Conservation (phyloP, 495 filamentous ascomycete genomes). For the Margaritispora aquatica region DNA sequence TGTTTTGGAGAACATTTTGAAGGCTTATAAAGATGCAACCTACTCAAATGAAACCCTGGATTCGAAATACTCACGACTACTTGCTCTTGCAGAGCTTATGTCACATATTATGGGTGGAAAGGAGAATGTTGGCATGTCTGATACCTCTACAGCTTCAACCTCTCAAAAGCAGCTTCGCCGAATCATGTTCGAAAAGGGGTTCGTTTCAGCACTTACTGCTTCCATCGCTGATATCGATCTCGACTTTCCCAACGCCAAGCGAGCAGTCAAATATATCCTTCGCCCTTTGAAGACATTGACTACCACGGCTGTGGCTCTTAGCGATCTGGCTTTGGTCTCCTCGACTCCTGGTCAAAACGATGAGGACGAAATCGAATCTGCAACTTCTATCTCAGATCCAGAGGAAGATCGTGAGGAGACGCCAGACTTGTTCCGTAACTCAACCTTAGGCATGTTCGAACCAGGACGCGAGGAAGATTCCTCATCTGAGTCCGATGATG, state of each 20-base stretch:
- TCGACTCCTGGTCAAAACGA: conserved; percentile 60
- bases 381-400: conserved; percentile 82
- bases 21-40: conserved; percentile 86
- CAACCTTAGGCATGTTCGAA: conserved; percentile 91
- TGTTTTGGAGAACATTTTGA: conserved; percentile 86
- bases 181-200: conserved; percentile 98
- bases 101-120: conserved; percentile 81
- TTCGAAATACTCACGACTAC: conserved; percentile 76
- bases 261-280: conserved; percentile 92
- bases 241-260: conserved; percentile 86
- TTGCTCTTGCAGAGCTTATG: conserved; percentile 85
- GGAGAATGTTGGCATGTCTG: conserved; percentile 46
- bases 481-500: conserved; percentile 61
- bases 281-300: conserved; percentile 82
- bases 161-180: conserved; percentile 74
- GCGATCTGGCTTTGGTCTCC: conserved; percentile 67
- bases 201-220: conserved; percentile 77
- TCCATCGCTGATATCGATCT: conserved; percentile 95
- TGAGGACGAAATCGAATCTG: conserved; percentile 84
- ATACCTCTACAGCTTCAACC: conserved; percentile 29
- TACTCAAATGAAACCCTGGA: conserved; percentile 76
- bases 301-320: conserved; percentile 77
- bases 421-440: conserved; percentile 94
- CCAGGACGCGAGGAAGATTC: conserved; percentile 73
- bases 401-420: conserved; percentile 92